phyloP scores from a whole-genome alignment of 805 yeast genomes.

The Debaryomyces prosopidis region DNA sequence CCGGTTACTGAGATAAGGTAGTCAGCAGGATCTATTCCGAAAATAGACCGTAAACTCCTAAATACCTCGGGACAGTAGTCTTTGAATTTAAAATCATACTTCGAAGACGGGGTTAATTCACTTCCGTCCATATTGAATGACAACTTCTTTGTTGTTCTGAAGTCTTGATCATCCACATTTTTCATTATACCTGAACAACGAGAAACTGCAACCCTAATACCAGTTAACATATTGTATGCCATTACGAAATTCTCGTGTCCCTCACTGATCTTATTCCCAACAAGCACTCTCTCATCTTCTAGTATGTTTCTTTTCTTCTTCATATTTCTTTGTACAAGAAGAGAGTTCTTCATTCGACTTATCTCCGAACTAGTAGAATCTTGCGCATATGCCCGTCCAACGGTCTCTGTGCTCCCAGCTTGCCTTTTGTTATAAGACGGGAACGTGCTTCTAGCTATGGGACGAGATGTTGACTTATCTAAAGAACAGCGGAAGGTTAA shows the following conservation, averaged over 20 bases:
- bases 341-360: constrained; percentile 50
- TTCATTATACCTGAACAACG: constrained; percentile 85
- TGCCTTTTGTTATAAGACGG: constrained; percentile 12
- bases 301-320: constrained; percentile 40
- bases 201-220: constrained; percentile 93
- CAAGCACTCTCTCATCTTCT: constrained; percentile 59
- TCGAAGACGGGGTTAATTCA: constrained; percentile 88
- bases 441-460: constrained; percentile 17
- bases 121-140: constrained; percentile 87
- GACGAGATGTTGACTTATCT: constrained; percentile 2
- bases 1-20: constrained; percentile 90
- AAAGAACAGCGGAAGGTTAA: constrained; percentile 2
- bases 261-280: constrained; percentile 83
- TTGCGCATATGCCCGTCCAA: background rate
- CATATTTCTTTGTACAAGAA: constrained; percentile 43
- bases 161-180: constrained; percentile 70
- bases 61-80: constrained; percentile 96
- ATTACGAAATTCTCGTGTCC: constrained; percentile 92
- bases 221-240: constrained; percentile 97
- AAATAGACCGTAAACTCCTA: constrained; percentile 73
- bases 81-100: constrained; percentile 93
- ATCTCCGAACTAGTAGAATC: constrained; percentile 43
- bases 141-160: constrained; percentile 69
- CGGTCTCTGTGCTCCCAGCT: background rate
- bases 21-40: constrained; percentile 94